phyloP scores from a whole-genome alignment of 257 asterid species.

The Galeopsis tetrahit region DNA sequence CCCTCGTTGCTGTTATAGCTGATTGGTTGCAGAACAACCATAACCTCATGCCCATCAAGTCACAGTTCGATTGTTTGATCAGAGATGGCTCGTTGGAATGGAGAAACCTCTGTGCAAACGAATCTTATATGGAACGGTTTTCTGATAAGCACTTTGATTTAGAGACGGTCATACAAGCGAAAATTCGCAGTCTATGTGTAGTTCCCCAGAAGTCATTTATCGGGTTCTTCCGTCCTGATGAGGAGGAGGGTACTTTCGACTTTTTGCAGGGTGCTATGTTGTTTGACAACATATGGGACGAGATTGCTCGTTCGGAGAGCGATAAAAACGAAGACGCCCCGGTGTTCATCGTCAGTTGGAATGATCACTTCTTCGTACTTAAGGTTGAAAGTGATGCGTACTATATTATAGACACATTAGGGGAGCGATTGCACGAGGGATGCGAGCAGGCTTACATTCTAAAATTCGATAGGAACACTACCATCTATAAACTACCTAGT shows the following conservation, averaged over 20 bases:
- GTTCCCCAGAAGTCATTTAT: slow-evolving; percentile 76
- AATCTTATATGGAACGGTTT: slow-evolving; percentile 60
- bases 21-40: slow-evolving; percentile 83
- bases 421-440: slow-evolving; percentile 92
- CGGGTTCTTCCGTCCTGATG: slow-evolving; percentile 86
- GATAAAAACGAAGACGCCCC: slow-evolving; percentile 44
- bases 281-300: slow-evolving; percentile 91
- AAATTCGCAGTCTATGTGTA: slow-evolving; percentile 63
- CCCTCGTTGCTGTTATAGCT: slow-evolving; percentile 90
- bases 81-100: slow-evolving; percentile 93
- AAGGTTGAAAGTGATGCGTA: slow-evolving; percentile 78
- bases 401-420: slow-evolving; percentile 87
- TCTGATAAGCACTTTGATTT: slow-evolving; percentile 97
- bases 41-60: slow-evolving; percentile 82
- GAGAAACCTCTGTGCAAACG: slow-evolving; percentile 88
- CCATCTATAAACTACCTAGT: slow-evolving; percentile 55
- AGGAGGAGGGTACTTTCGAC: slow-evolving; percentile 72
- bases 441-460: slow-evolving; percentile 90
- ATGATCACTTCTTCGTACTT: slow-evolving; percentile 90
- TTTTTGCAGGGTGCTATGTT: slow-evolving; percentile 95
- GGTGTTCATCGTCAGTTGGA: slow-evolving; percentile 91
- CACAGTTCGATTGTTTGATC: slow-evolving; percentile 82
- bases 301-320: slow-evolving; percentile 54
- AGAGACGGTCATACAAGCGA: slow-evolving; percentile 84
- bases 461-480: slow-evolving; percentile 67